These are phyloP conservation scores for Talaromyces ruber DNA, from an alignment of 495 filamentous ascomycete species.

Conservation along the genomic window DNA sequence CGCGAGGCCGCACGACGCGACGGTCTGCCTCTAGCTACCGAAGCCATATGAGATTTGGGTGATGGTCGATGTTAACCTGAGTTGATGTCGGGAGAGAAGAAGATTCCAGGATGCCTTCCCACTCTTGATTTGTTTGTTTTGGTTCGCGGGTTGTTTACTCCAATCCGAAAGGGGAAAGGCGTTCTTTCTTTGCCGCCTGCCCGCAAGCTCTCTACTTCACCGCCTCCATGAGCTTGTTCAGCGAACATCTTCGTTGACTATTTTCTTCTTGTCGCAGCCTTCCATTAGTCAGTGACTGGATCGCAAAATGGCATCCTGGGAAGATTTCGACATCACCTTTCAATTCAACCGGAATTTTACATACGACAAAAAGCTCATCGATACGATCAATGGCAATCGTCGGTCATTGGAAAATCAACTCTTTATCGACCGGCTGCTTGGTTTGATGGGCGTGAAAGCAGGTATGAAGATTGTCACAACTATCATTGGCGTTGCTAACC, in stretches of 20 bases:
- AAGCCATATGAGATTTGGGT: slow-evolving; percentile 34
- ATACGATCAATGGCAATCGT: slow-evolving; percentile 53
- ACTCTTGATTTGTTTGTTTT: slow-evolving; percentile 6
- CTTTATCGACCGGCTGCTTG: slow-evolving; percentile 67
- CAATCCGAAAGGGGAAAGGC: slow-evolving; percentile 28
- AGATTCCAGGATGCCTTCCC: slow-evolving; percentile 12
- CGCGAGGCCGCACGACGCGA: slow-evolving; percentile 66
- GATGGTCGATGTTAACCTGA: slow-evolving; percentile 10
- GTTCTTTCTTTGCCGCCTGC: slow-evolving; percentile 24
- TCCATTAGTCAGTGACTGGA: not conserved
- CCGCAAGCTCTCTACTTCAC: slow-evolving; percentile 9
- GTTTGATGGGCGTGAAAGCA: slow-evolving; percentile 58
- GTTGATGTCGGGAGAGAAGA: slow-evolving; percentile 14
- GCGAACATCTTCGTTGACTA: not conserved
- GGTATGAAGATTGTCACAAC: slow-evolving; percentile 29
- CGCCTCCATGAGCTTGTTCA: slow-evolving; percentile 7
- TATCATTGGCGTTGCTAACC: not conserved
- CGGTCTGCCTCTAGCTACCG: slow-evolving; percentile 60
- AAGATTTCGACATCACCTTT: slow-evolving; percentile 57
- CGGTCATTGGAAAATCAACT: slow-evolving; percentile 55
- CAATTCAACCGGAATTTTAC: slow-evolving; percentile 51
- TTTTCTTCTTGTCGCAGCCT: not conserved
- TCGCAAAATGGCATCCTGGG: slow-evolving; percentile 33
- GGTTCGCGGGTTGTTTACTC: slow-evolving; percentile 40
- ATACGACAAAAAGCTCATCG: slow-evolving; percentile 48